Base-by-base conservation (phyloP, 1,284 basidiomycete genomes). In the Fistulina hepatica region DNA sequence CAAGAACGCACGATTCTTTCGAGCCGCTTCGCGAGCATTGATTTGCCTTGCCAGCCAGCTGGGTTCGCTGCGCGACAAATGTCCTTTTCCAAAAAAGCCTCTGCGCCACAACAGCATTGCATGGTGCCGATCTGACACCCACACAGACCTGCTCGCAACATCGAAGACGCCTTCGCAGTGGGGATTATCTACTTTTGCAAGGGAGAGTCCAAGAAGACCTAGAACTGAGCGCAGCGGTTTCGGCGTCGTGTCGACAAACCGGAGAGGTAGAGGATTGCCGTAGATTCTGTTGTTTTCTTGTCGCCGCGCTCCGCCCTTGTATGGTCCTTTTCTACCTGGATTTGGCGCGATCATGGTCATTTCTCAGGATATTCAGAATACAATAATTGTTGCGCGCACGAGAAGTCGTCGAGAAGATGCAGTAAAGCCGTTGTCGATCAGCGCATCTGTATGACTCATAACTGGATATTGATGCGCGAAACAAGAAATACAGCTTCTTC, bases 21-120 rank as follows among this genome's bases (percentile, higher is more conserved):
- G 69, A 34, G 59, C 65, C 48, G 41, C 9, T 21, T 62, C 69
- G 44, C 59, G 58, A n/a, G 75, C 65, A 52, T 84, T 86, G 26
- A 81, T 63, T 48, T 83, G 77, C 43, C 86, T 67, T 22, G 73
- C 73, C 45, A 81, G 64, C 95, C 94, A 99, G 34, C 79, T 91
- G 2, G 94, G 94, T 57, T 98, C 95, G 57, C 89, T 94, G 38
- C 95, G 63, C 24, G 86, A 92, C 34, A 98, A 63, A 51, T 83
- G 83, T 1, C 95, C 95, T 58, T 98, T 98, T 15, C 95, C 94
- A 56, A 97, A 98, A 65, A 97, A 97, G 0, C 95, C 94, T 41
- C 84, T 66, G 31, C 75, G 67, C 86, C 95, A 99, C 19, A 98
- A 67, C 2, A 81, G 60, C 47, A 66, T 65, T 24, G 76, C 73